These are phyloP conservation scores for Strobilomyces dryophilus DNA, from an alignment of 768 basidiomycete species.

Conservation along the genomic window DNA sequence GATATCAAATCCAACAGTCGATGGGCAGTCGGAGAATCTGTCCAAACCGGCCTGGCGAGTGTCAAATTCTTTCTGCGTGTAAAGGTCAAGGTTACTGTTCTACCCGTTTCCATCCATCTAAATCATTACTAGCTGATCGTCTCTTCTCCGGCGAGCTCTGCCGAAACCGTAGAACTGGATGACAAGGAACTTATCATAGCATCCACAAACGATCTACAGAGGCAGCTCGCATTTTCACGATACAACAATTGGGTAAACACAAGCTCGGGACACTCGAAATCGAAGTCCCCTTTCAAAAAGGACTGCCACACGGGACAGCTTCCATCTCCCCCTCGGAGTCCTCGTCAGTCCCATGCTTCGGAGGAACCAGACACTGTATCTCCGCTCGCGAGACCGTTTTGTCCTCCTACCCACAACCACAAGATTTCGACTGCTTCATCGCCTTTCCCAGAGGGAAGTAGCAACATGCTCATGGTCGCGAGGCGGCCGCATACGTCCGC, in stretches of 20 bases:
- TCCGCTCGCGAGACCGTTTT: background rate
- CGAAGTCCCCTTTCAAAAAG: slow-evolving; percentile 49
- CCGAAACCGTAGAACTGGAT: slow-evolving; percentile 65
- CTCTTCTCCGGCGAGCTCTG: slow-evolving; percentile 40
- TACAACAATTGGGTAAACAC: slow-evolving; percentile 42
- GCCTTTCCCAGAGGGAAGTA: slow-evolving; percentile 27
- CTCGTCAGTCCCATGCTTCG: slow-evolving; percentile 4
- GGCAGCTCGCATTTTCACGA: slow-evolving; percentile 58
- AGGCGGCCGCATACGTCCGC: slow-evolving; percentile 72
- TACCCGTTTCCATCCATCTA: slow-evolving; percentile 9
- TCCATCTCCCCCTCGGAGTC: slow-evolving; percentile 40
- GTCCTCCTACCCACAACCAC: slow-evolving; percentile 19
- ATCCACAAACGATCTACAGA: slow-evolving; percentile 67
- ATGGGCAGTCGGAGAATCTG: slow-evolving; percentile 79
- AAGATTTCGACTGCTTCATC: slow-evolving; percentile 30
- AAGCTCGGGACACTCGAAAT: slow-evolving; percentile 42
- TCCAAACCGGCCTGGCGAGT: slow-evolving; percentile 57
- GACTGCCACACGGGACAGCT: slow-evolving; percentile 28
- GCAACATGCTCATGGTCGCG: slow-evolving; percentile 29
- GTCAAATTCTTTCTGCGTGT: slow-evolving; percentile 68
- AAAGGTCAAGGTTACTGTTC: slow-evolving; percentile 46
- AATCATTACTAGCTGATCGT: slow-evolving; percentile 41
- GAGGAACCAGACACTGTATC: slow-evolving; percentile 9
- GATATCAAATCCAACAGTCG: slow-evolving; percentile 61
- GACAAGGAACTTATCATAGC: slow-evolving; percentile 64